Base-by-base conservation (phyloP, 352 stramenopile genomes). In the Phytophthora hibernalis region DNA sequence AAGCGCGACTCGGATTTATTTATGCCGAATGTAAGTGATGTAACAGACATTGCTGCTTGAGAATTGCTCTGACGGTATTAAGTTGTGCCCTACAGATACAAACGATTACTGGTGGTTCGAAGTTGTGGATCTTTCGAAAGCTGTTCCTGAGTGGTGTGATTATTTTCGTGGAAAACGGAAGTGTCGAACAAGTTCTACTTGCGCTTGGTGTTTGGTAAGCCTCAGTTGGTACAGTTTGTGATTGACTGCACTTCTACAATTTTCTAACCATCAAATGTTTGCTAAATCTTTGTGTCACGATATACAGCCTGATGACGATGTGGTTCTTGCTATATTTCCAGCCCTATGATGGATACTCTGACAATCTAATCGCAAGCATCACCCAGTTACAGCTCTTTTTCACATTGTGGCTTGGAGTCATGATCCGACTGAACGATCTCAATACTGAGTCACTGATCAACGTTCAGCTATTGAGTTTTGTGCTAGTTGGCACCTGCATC, bases 41-140 rank as follows among this genome's bases (percentile, higher is more conserved):
- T 21, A 18, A 33, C 13, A 21, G 0, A n/a, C 1, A 40, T 40
- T n/a, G 33, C 11, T 40, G 33, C 15, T 18, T 40, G 3, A 40
- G 33, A 7, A 2, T 40, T 6, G 7, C 37, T 18, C 37, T 18
- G 16, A 10, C 42, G 5, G 10, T 52, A 10, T 38, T 35, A 21
- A 44, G 6, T 57, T 45, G 40, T n/a, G 37, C 59, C 5, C 20
- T 15, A 5, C 51, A 93, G 84, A 93, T 69, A 76, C 72, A 0
- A 63, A 83, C 28, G 56, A 77, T 22, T 92, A 86, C 43, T 93
- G 85, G 85, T 93, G 85, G 85, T 93, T 92, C 64, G 85, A 93
- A 66, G 85, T 91, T 22, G 70, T 93, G 28, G 85, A 93, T 62
- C 69, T 93, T 13, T 88, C 75, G 85, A 30, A 93, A 93, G 62